phyloP scores from a whole-genome alignment of 2,329 filamentous ascomycete genomes.

The Dactylonectria estremocensis region DNA sequence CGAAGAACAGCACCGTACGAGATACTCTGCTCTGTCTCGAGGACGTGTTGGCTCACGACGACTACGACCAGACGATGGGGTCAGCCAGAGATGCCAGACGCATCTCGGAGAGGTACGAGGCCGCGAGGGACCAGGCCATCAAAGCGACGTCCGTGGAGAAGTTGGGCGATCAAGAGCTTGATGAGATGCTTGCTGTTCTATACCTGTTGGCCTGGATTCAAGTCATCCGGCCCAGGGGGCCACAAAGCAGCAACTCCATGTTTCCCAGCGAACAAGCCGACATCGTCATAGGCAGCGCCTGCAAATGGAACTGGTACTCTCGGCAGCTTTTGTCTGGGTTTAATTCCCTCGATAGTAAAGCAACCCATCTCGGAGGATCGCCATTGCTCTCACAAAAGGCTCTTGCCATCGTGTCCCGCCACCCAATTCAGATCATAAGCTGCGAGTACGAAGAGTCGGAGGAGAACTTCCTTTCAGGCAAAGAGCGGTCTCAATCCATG shows the following conservation, averaged over 20 bases:
- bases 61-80: constrained; percentile 1
- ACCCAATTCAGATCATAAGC: constrained; percentile 25
- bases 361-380: constrained; percentile 21
- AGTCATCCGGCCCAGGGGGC: constrained; percentile 18
- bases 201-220: constrained; percentile 27
- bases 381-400: constrained; percentile 22
- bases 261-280: constrained; percentile 15
- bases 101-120: constrained; percentile 17
- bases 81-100: constrained; percentile 5
- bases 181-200: constrained; percentile 23
- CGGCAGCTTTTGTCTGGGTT: constrained; percentile 25
- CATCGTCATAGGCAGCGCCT: constrained; percentile 18
- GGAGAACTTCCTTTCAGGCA: constrained; percentile 8
- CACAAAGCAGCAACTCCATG: constrained; percentile 8
- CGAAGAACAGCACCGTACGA: constrained; percentile 16
- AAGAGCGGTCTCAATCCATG: constrained; percentile 13
- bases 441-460: constrained; percentile 28
- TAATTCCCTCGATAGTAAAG: constrained; percentile 30
- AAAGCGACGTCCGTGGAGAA: not conserved
- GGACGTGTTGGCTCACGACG: constrained; percentile 13
- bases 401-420: constrained; percentile 20
- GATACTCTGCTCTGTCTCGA: constrained; percentile 23
- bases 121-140: constrained; percentile 10
- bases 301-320: constrained; percentile 29
- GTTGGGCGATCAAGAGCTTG: constrained; percentile 7